Evolutionary conservation across 2,329 filamentous ascomycete genomes (phyloP), one percentile per base, ranked within the genome.

Genomic region (Colletotrichum theobromicola): DNA sequence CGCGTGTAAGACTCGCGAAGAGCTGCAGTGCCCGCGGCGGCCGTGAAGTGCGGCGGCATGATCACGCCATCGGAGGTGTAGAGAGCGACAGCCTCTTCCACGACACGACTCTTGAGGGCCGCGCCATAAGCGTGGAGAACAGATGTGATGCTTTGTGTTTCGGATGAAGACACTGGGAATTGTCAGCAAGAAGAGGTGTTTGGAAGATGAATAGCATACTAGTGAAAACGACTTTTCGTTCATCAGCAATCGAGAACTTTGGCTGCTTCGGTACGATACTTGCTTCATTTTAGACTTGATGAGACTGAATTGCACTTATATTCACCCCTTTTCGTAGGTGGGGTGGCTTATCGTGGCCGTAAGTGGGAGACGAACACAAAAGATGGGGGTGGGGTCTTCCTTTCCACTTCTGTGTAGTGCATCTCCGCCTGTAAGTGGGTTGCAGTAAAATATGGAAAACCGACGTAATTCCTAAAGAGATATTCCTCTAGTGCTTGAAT

Each of bases 81-180:
- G 15, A 79, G 77, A 4, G 67, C 64, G 3, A 79, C 60, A 1
- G 73, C 72, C 1, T 76, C 72, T 15, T 78, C 67, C 1, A 78
- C 77, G 12, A 75, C 70, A 34, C 76, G 72, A 50, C 72, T 76
- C 16, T 73, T 68, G 7, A 79, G 68, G 9, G 77, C 77, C 6
- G 69, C 68, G 18, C 75, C 76, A 50, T 79, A 70, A 1, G 62
- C 67, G 15, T 75, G 72, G 24, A 75, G 72, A 13, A 75, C 72
- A 8, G 61, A 28, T 9, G 80, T 70, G n/a, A 80, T 79, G 8
- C 15, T 28, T 37, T 71, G 50, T 5, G 24, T 34, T 24, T 64
- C 50, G 16, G 80, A 89, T 86, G 35, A 88, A 80, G 75, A 89
- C 82, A 67, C 65, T 67, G 6, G 1, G 4, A 9, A 1, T n/a